Evolutionary conservation across 225 moss, liverwort and hornwort species (phyloP).

Genomic region (Asterella californica): DNA sequence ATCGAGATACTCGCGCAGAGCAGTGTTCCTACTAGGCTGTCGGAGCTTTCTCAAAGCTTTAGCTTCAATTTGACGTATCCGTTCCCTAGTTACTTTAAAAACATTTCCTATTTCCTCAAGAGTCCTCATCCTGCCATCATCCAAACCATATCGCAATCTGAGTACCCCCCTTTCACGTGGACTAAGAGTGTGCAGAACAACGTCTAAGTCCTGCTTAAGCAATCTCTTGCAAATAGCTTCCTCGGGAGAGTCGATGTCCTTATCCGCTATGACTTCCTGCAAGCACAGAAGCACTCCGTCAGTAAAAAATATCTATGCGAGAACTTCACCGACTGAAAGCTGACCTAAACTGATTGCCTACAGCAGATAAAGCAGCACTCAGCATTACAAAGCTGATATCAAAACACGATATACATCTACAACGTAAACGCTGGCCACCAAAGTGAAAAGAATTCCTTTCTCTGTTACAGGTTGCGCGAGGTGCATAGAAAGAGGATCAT

Average conservation of each 20-base stretch:
- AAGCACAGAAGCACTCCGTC: background rate
- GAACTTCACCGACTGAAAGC: background rate
- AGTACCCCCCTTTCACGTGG: constrained; percentile 83
- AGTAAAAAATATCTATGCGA: background rate
- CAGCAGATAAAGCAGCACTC: background rate
- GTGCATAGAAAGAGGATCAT: background rate
- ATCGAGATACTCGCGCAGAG: constrained; percentile 69
- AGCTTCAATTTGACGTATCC: constrained; percentile 87
- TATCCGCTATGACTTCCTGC: constrained; percentile 77
- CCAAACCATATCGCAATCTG: constrained; percentile 77
- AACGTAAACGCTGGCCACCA: background rate
- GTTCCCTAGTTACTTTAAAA: constrained; percentile 81
- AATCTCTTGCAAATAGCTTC: constrained; percentile 76
- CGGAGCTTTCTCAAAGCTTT: constrained; percentile 83
- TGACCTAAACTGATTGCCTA: background rate
- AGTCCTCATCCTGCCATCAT: constrained; percentile 66
- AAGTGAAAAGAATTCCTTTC: background rate
- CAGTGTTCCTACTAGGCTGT: constrained; percentile 65
- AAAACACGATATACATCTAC: background rate
- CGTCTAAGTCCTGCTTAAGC: constrained; percentile 71
- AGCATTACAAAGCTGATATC: background rate
- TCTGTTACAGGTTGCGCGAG: background rate
- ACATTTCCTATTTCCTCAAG: constrained; percentile 79
- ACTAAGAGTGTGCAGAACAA: constrained; percentile 65
- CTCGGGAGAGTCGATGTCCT: constrained; percentile 67